These are phyloP conservation scores for Cucurbita argyrosperma DNA, from an alignment of 306 rosid genomes.

Conservation along the genomic window DNA sequence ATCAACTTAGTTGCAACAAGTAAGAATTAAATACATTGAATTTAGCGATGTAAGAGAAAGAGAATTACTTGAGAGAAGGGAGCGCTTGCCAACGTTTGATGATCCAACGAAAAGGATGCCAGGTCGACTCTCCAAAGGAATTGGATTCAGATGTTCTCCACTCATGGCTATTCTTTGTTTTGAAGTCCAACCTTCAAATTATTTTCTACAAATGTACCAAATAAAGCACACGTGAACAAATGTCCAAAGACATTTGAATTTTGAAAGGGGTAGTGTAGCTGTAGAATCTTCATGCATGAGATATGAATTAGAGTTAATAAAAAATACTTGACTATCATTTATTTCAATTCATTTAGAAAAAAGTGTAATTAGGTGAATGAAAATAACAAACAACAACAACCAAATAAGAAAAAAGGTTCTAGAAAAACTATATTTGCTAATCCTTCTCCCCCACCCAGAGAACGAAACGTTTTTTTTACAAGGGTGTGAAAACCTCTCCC, in stretches of 20 bases:
- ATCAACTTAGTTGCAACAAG: background rate
- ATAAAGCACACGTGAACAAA: background rate
- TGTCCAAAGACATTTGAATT: background rate
- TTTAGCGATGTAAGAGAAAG: background rate
- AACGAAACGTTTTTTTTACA: too few species aligned
- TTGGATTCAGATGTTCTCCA: constrained; percentile 12
- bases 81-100: constrained; percentile 70
- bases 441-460: background rate
- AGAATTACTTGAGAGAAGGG: constrained; percentile 55
- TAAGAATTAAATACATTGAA: background rate
- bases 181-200: background rate
- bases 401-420: background rate
- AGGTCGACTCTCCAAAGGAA: constrained; percentile 43
- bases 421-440: background rate
- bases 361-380: background rate
- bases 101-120: constrained; percentile 56
- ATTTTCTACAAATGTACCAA: background rate
- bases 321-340: background rate
- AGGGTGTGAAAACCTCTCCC: too few species aligned
- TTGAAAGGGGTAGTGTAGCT: background rate
- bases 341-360: background rate
- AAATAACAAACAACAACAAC: background rate
- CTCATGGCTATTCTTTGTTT: background rate
- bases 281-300: background rate
- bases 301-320: background rate